Evolutionary conservation across 805 yeast genomes (phyloP).

Genomic region (Candida boleticola): DNA sequence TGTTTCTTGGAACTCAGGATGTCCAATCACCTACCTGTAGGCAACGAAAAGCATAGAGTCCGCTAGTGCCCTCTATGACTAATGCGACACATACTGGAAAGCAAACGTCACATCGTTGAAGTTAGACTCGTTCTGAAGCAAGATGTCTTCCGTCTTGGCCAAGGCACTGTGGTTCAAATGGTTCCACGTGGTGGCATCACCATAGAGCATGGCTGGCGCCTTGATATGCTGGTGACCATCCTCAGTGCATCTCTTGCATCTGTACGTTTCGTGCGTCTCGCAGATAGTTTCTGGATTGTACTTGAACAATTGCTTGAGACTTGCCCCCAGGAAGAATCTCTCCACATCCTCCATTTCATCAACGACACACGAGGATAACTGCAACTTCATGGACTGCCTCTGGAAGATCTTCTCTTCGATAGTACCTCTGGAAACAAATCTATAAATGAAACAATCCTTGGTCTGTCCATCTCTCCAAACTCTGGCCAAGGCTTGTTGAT

Average conservation of each 20-base stretch:
- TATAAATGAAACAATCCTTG: constrained; percentile 91
- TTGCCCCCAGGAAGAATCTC: constrained; percentile 81
- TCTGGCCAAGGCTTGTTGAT: constrained; percentile 95
- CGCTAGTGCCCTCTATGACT: too few species aligned
- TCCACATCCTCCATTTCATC: constrained; percentile 96
- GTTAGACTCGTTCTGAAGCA: constrained; percentile 70
- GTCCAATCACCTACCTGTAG: too few species aligned
- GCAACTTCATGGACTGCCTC: constrained; percentile 91
- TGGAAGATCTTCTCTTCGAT: constrained; percentile 96
- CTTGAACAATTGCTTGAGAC: constrained; percentile 70
- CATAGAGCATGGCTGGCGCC: constrained; percentile 88
- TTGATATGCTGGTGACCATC: constrained; percentile 51
- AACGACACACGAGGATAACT: constrained; percentile 91
- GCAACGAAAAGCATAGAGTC: too few species aligned
- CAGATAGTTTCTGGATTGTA: constrained; percentile 66
- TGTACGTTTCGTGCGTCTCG: constrained; percentile 90
- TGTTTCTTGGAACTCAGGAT: too few species aligned
- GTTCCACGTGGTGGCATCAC: constrained; percentile 98
- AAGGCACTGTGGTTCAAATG: constrained; percentile 70
- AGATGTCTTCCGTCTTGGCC: constrained; percentile 66
- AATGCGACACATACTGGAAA: constrained; percentile 91
- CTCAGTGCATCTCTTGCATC: constrained; percentile 73
- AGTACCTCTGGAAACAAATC: constrained; percentile 92
- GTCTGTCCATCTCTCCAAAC: constrained; percentile 99
- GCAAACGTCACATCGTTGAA: constrained; percentile 76